Evolutionary conservation across 441 rosid genomes (phyloP).

Genomic region (Pelargonium cotyledonis): DNA sequence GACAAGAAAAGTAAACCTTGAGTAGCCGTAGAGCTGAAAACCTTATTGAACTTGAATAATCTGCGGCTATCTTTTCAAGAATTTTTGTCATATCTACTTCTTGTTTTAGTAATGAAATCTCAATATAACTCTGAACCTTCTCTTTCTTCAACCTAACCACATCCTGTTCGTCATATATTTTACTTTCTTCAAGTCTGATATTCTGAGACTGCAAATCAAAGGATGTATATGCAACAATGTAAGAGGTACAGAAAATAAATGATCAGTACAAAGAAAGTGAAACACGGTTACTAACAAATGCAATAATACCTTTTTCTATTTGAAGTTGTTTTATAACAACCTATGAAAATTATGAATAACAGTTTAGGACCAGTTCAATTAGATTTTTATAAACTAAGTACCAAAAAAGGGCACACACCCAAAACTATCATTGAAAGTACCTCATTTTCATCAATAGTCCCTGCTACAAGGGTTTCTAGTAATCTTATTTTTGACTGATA

Average conservation of each 20-base stretch:
- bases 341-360: too few species aligned
- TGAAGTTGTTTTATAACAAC: conserved; percentile 51
- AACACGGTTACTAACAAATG: background rate
- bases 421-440: conserved; percentile 30
- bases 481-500: conserved; percentile 71
- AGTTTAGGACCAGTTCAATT: conserved; percentile 19
- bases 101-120: too few species aligned
- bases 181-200: conserved; percentile 57
- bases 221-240: background rate
- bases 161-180: conserved; percentile 57
- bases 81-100: too few species aligned
- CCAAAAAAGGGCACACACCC: conserved; percentile 15
- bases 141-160: too few species aligned
- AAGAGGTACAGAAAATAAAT: conserved; percentile 4
- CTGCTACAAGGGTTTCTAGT: conserved; percentile 65
- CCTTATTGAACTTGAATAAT: too few species aligned
- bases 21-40: too few species aligned
- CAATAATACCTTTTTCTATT: conserved; percentile 55
- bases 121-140: too few species aligned
- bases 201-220: conserved; percentile 60
- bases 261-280: conserved; percentile 14
- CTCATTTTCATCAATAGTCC: conserved; percentile 67
- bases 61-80: too few species aligned
- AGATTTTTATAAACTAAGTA: conserved; percentile 5
- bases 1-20: too few species aligned